phyloP scores from a whole-genome alignment of 2,329 filamentous ascomycete genomes.

The Fusarium incarnatum region DNA sequence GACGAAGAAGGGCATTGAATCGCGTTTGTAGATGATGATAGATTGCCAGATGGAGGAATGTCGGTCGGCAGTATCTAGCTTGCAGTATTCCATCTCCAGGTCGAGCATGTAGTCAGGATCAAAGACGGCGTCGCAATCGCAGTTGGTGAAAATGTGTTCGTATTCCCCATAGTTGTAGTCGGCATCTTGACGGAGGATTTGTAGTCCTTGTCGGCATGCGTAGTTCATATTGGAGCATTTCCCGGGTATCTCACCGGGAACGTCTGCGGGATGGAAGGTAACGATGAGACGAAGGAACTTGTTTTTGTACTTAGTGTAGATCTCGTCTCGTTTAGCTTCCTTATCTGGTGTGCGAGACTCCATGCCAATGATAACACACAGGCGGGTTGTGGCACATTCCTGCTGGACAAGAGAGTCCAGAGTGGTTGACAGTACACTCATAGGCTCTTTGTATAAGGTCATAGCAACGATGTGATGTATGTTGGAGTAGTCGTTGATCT shows the following conservation, averaged over 20 bases:
- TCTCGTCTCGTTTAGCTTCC: slow-evolving; percentile 22
- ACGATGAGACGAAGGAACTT: slow-evolving; percentile 32
- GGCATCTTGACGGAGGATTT: slow-evolving; percentile 27
- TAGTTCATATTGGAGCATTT: slow-evolving; percentile 39
- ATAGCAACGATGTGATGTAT: slow-evolving; percentile 36
- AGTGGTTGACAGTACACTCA: slow-evolving; percentile 26
- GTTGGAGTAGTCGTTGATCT: not conserved
- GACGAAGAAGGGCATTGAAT: slow-evolving; percentile 44
- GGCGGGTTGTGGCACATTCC: slow-evolving; percentile 12
- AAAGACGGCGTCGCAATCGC: slow-evolving; percentile 43
- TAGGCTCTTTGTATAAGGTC: slow-evolving; percentile 33
- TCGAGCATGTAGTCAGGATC: slow-evolving; percentile 41
- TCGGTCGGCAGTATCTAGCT: slow-evolving; percentile 27
- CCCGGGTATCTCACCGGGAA: slow-evolving; percentile 26
- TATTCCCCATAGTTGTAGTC: slow-evolving; percentile 36
- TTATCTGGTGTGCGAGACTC: slow-evolving; percentile 27
- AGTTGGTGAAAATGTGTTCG: slow-evolving; percentile 43
- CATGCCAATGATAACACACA: slow-evolving; percentile 31
- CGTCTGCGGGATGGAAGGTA: slow-evolving; percentile 23
- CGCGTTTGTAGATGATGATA: slow-evolving; percentile 41
- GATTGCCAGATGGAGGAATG: slow-evolving; percentile 45
- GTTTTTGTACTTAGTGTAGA: slow-evolving; percentile 23
- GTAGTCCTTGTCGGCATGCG: slow-evolving; percentile 31
- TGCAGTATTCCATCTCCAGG: slow-evolving; percentile 26
- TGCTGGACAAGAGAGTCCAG: slow-evolving; percentile 28